These are phyloP conservation scores for Pestalotiopsis sp. DNA, from an alignment of 2,329 filamentous ascomycete genomes.

Conservation along the genomic window DNA sequence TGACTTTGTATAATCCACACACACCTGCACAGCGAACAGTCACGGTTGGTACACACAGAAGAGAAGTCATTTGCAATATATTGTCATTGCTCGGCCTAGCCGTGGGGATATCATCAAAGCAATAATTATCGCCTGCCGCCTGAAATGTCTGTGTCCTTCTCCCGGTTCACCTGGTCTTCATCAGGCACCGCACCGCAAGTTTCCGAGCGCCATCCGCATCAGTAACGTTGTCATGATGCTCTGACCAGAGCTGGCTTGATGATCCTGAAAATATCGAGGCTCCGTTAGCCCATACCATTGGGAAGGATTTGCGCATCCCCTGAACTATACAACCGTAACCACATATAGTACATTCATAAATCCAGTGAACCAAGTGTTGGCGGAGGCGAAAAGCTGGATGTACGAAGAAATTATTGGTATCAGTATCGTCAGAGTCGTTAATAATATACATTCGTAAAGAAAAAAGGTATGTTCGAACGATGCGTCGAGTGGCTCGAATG, in stretches of 20 bases:
- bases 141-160: neutral
- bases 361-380: neutral
- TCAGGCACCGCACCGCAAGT: neutral
- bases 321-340: neutral
- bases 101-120: conserved; percentile 35
- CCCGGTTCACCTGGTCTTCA: neutral
- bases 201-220: neutral
- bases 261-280: too few relatives aligned
- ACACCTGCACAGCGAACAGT: too few relatives aligned
- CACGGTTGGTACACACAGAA: neutral
- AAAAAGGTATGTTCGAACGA: neutral
- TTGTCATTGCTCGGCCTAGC: conserved; percentile 30
- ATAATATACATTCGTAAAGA: conserved; percentile 9
- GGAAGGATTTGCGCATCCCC: neutral
- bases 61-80: conserved; percentile 9
- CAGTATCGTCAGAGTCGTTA: conserved; percentile 8
- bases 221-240: neutral
- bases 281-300: too few relatives aligned
- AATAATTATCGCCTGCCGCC: neutral
- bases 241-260: neutral
- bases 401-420: conserved; percentile 12
- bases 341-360: neutral
- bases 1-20: too few relatives aligned
- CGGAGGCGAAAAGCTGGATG: neutral
- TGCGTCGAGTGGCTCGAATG: neutral